Percentiles rank a stretch among this genome's conserved stretches.
Conservation (phyloP, 495 filamentous ascomycete genomes). For the Barbatosphaeria neglecta region DNA sequence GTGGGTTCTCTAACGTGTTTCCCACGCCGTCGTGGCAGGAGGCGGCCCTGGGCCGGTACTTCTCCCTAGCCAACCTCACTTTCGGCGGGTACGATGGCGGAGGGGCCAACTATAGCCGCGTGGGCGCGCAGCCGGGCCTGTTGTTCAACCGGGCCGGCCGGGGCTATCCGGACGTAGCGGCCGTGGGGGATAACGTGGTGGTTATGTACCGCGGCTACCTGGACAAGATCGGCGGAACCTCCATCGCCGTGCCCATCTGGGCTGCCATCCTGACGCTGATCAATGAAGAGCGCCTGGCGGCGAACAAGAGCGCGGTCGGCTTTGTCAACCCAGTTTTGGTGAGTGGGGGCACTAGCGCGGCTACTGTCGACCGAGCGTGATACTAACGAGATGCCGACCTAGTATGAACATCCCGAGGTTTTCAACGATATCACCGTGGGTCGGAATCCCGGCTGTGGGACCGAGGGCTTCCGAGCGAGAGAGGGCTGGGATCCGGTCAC, state of each 20-base stretch:
- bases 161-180: conserved; percentile 49
- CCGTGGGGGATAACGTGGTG: conserved; percentile 46
- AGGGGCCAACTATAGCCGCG: conserved; percentile 11
- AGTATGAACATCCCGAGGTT: conserved; percentile 44
- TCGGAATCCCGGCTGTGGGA: conserved; percentile 46
- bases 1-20: conserved; percentile 61
- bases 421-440: conserved; percentile 52
- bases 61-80: conserved; percentile 31
- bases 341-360: conserved; percentile 3
- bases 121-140: conserved; percentile 4
- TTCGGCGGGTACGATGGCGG: conserved; percentile 21
- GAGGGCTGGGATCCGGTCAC: conserved; percentile 52
- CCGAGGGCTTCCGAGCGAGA: conserved; percentile 39
- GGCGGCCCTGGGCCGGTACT: conserved; percentile 36
- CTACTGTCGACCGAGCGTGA: background rate
- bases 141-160: conserved; percentile 44
- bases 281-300: conserved; percentile 46
- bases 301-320: conserved; percentile 45
- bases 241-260: conserved; percentile 22
- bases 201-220: conserved; percentile 30
- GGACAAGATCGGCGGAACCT: conserved; percentile 34
- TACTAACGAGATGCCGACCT: background rate
- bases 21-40: conserved; percentile 45
- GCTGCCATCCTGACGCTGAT: conserved; percentile 45
- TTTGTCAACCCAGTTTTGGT: conserved; percentile 50